Percentiles rank a stretch among this genome's conserved stretches.
Evolutionary conservation across 768 basidiomycete genomes (phyloP).

Genomic region (Rhizopogon vulgaris): DNA sequence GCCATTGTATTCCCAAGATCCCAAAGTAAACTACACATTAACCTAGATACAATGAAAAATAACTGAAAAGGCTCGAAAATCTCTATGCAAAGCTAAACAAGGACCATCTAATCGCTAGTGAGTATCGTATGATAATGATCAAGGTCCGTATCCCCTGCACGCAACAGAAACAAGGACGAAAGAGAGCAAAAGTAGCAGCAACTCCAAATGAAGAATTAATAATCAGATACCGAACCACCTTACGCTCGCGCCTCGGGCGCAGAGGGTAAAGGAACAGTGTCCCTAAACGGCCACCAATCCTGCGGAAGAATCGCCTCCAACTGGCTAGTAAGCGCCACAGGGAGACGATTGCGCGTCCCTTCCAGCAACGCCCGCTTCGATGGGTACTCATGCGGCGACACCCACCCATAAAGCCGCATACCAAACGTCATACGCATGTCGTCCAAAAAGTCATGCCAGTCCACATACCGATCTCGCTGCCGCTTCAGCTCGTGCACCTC

Average conservation of each 20-base stretch:
- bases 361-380: slow-evolving; percentile 11
- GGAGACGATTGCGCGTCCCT: slow-evolving; percentile 7
- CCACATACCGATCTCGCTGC: slow-evolving; percentile 10
- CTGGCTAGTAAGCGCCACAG: slow-evolving; percentile 8
- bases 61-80: too few species aligned
- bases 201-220: neutral
- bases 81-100: too few species aligned
- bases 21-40: too few species aligned
- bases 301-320: slow-evolving; percentile 10
- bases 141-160: slow-evolving; percentile 6
- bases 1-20: too few species aligned
- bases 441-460: slow-evolving; percentile 12
- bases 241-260: slow-evolving; percentile 1
- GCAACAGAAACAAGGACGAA: neutral
- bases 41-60: too few species aligned
- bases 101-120: neutral
- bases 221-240: neutral
- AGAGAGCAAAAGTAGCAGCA: neutral
- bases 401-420: slow-evolving; percentile 12
- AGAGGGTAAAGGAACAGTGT: slow-evolving; percentile 6
- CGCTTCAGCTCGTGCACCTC: slow-evolving; percentile 7
- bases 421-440: slow-evolving; percentile 10
- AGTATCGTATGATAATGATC: neutral
- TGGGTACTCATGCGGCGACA: slow-evolving; percentile 8
- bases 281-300: slow-evolving; percentile 13